Base-by-base conservation (phyloP, 2,329 filamentous ascomycete species). In the Neophaeococcomyces mojaviensis region DNA sequence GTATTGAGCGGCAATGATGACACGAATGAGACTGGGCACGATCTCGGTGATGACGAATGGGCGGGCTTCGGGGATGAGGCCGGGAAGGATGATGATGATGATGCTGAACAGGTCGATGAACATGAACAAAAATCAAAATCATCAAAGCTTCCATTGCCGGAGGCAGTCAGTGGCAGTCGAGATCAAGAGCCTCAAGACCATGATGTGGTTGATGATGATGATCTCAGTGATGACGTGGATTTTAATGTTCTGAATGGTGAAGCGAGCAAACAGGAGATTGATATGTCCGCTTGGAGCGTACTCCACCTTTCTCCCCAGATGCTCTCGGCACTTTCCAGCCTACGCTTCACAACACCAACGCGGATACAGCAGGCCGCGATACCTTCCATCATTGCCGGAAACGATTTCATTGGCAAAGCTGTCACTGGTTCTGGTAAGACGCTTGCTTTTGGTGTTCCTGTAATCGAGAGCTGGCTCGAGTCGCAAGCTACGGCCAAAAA, bases 341-440 rank as follows among this genome's bases (percentile, higher is more conserved):
- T 97, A 50, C 84, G 83, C 48, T 97, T 97, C 61, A 62, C 76
- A 3, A 81, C 79, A 48, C 92, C 92, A 1, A 96, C 89, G 0
- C 67, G 77, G 0, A 95, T 98, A 48, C 92, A 98, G 63, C 68
- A 73, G 16, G 74, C 79, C 28, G 74, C 86, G 1, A 94, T 98
- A 56, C 89, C 92, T 0, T 77, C 86, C 44, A 86, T 96, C 37
- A 63, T 90, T 16, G 78, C 79, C 4, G 90, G 90, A 0, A 85
- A 86, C 61, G 90, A 98, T 64, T 84, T 97, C 13, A 85, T 98
- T 53, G 92, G 92, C 34, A 98, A 98, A 68, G 92, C 92, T 2
- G 84, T 90, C 9, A 98, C 92, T 0, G 92, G 92, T 54, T 97
- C 92, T 12, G 92, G 92, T 57, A 98, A 98, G 68, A 98, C 92